These are phyloP conservation scores for Tylopilus sp. DNA, from an alignment of 768 basidiomycete genomes.

Conservation along the genomic window DNA sequence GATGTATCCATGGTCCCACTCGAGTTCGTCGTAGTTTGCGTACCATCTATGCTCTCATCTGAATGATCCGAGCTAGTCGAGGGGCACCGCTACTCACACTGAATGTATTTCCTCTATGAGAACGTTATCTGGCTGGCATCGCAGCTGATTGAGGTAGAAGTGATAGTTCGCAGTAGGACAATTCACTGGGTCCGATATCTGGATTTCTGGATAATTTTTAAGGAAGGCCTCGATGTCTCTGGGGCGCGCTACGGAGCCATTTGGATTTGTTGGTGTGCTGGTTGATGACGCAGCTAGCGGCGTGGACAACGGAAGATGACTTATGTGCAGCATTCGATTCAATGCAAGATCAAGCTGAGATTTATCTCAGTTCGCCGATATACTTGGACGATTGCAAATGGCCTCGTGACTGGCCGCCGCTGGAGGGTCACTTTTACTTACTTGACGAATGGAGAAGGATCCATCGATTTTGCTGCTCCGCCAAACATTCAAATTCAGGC, in stretches of 20 bases:
- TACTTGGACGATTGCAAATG: neutral
- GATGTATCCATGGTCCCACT: slow-evolving; percentile 68
- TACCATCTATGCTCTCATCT: slow-evolving; percentile 49
- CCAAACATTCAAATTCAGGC: too few relatives aligned
- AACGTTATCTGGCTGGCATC: slow-evolving; percentile 59
- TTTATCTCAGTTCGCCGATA: neutral
- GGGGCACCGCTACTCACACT: slow-evolving; percentile 38
- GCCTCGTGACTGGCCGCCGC: too few relatives aligned
- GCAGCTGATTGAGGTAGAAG: slow-evolving; percentile 57
- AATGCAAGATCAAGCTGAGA: neutral
- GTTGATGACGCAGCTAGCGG: slow-evolving; percentile 3
- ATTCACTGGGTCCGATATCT: slow-evolving; percentile 4
- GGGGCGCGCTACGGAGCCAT: slow-evolving; percentile 3
- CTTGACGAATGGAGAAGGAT: too few relatives aligned
- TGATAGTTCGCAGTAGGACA: slow-evolving; percentile 43
- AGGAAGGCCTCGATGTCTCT: slow-evolving; percentile 28
- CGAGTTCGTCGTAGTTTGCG: slow-evolving; percentile 58
- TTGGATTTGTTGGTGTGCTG: slow-evolving; percentile 19
- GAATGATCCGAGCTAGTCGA: neutral
- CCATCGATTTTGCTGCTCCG: too few relatives aligned
- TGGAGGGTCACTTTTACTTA: too few relatives aligned
- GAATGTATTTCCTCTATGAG: slow-evolving; percentile 62
- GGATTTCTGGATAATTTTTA: slow-evolving; percentile 18
- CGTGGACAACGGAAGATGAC: slow-evolving; percentile 12
- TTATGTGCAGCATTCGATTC: neutral